Percentiles rank a stretch among this genome's conserved stretches.
phyloP scores from a whole-genome alignment of 495 filamentous ascomycete genomes.

The Penicillium crystallinum region DNA sequence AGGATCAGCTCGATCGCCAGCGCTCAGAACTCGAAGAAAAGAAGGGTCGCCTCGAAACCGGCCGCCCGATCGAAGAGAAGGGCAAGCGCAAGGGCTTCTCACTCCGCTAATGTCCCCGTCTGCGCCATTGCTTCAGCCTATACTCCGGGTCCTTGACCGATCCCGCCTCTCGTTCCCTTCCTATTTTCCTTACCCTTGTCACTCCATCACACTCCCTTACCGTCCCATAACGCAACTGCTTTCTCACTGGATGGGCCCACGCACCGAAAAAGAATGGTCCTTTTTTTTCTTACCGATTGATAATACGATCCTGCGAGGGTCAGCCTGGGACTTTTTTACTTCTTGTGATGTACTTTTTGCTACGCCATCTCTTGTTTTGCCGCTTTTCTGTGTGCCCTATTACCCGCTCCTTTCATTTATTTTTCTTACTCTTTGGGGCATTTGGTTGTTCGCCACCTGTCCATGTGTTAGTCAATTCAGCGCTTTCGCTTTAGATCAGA shows the following conservation, averaged over 20 bases:
- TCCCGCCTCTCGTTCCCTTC: constrained; percentile 26
- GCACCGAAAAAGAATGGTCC: constrained; percentile 29
- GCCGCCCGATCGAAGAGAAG: constrained; percentile 93
- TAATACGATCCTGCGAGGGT: constrained; percentile 26
- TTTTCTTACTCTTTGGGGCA: constrained; percentile 17
- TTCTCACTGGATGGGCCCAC: constrained; percentile 30
- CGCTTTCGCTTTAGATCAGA: constrained; percentile 23
- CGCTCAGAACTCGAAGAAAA: constrained; percentile 94
- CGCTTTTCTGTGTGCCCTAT: constrained; percentile 38
- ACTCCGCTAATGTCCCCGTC: constrained; percentile 60
- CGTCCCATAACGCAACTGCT: constrained; percentile 19
- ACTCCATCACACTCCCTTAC: constrained; percentile 35
- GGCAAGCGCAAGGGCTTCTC: constrained; percentile 95
- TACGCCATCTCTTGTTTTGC: constrained; percentile 47
- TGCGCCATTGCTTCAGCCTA: constrained; percentile 12
- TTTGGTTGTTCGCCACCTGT: constrained; percentile 19
- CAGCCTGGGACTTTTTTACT: constrained; percentile 36
- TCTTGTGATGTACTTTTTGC: constrained; percentile 53
- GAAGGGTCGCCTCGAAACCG: constrained; percentile 87
- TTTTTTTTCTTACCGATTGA: constrained; percentile 11
- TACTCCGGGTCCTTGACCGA: constrained; percentile 26
- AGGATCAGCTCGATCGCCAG: constrained; percentile 95
- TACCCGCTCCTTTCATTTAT: constrained; percentile 25
- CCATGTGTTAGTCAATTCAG: constrained; percentile 32
- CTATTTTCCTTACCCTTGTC: constrained; percentile 33